phyloP scores from a whole-genome alignment of 345 rosid species.

The Cochlearia excelsa region DNA sequence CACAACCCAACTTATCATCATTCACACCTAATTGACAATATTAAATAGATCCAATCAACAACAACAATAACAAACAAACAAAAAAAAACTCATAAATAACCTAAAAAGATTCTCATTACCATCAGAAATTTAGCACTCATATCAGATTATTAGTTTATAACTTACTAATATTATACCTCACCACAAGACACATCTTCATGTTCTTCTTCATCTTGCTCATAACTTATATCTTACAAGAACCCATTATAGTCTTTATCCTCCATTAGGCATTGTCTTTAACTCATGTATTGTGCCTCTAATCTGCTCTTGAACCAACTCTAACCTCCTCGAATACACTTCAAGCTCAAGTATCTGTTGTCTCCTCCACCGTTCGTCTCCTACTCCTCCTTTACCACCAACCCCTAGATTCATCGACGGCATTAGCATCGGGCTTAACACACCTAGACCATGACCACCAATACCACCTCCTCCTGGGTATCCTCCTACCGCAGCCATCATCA shows the following conservation, averaged over 20 bases:
- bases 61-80: too few species aligned
- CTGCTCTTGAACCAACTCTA: constrained; percentile 91
- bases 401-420: constrained; percentile 32
- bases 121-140: too few species aligned
- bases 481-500: constrained; percentile 40
- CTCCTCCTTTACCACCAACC: constrained; percentile 33
- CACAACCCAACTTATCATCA: constrained; percentile 32
- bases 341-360: constrained; percentile 86
- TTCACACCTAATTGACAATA: not conserved
- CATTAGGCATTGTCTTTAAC: constrained; percentile 39
- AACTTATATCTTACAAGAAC: too few species aligned
- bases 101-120: too few species aligned
- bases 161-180: too few species aligned
- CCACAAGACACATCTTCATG: too few species aligned
- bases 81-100: too few species aligned
- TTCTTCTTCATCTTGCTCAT: not conserved
- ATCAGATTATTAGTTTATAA: too few species aligned
- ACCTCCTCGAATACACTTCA: constrained; percentile 81
- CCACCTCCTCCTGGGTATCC: not conserved
- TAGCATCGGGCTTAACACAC: constrained; percentile 26
- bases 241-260: not conserved
- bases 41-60: too few species aligned
- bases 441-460: constrained; percentile 32
- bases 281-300: constrained; percentile 71
- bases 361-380: constrained; percentile 72